phyloP scores from a whole-genome alignment of 116 monocot genomes.

The Iris pallida region DNA sequence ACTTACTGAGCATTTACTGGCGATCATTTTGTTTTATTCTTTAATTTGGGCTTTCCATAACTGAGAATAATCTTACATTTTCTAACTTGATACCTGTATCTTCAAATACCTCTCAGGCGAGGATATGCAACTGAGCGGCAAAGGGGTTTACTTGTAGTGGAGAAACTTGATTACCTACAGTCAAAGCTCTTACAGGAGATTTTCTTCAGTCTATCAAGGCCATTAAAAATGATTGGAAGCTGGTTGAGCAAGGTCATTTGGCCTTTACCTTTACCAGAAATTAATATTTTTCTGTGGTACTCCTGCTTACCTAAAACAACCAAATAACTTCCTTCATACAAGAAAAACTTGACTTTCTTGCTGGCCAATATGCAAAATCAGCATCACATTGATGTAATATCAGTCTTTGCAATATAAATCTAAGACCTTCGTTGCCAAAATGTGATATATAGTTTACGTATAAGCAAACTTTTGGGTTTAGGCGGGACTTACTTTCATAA shows the following conservation, averaged over 20 bases:
- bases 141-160: constrained; percentile 79
- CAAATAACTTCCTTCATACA: too few relatives aligned
- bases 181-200: constrained; percentile 74
- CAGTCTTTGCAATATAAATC: too few relatives aligned
- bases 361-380: too few relatives aligned
- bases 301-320: background rate
- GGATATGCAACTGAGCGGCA: constrained; percentile 88
- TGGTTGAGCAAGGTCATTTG: constrained; percentile 62
- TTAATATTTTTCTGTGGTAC: constrained; percentile 4
- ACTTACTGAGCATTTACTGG: too few relatives aligned
- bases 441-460: too few relatives aligned
- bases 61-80: constrained; percentile 1
- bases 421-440: too few relatives aligned
- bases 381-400: too few relatives aligned
- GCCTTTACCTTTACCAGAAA: constrained; percentile 2
- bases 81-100: constrained; percentile 2
- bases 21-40: too few relatives aligned
- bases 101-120: constrained; percentile 45
- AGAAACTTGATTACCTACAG: constrained; percentile 91
- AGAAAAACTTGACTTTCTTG: too few relatives aligned
- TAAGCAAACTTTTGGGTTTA: too few relatives aligned
- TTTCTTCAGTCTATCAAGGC: constrained; percentile 76
- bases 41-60: constrained; percentile 3
- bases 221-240: constrained; percentile 48
- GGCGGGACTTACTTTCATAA: too few relatives aligned